A percentile compares a stretch with the other conserved stretches of the same genome.
phyloP scores from a whole-genome alignment of 371 early-diverging fungal genomes.

The Vairimorpha necatrix region DNA sequence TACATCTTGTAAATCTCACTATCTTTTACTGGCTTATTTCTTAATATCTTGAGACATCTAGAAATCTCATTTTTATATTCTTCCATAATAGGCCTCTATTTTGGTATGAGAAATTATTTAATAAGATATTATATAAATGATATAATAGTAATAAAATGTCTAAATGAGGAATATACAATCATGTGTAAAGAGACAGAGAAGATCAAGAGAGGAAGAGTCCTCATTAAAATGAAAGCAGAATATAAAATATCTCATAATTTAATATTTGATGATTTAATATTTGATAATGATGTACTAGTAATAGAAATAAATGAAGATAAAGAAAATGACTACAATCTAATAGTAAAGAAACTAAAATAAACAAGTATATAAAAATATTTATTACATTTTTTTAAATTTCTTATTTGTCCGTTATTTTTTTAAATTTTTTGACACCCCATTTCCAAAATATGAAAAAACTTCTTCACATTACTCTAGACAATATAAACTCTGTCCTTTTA shows the following conservation, averaged over 20 bases:
- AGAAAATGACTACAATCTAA: not conserved
- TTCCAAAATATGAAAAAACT: not conserved
- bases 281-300: not conserved
- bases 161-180: not conserved
- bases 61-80: too few species aligned
- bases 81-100: too few species aligned
- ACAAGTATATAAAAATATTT: too few species aligned
- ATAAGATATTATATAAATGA: not conserved
- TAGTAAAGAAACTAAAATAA: not conserved
- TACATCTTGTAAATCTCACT: not conserved
- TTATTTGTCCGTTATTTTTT: too few species aligned
- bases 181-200: not conserved
- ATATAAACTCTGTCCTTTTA: conserved; percentile 22
- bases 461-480: conserved; percentile 14
- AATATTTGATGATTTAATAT: too few species aligned
- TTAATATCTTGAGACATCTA: too few species aligned
- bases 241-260: too few species aligned
- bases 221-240: not conserved
- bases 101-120: too few species aligned
- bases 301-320: not conserved
- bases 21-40: too few species aligned
- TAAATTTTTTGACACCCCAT: too few species aligned
- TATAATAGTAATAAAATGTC: not conserved
- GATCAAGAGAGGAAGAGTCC: not conserved
- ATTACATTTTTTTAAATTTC: too few species aligned